Evolutionary conservation across 1,284 basidiomycete genomes (phyloP).

Genomic region (Moniliophthora roreri): DNA sequence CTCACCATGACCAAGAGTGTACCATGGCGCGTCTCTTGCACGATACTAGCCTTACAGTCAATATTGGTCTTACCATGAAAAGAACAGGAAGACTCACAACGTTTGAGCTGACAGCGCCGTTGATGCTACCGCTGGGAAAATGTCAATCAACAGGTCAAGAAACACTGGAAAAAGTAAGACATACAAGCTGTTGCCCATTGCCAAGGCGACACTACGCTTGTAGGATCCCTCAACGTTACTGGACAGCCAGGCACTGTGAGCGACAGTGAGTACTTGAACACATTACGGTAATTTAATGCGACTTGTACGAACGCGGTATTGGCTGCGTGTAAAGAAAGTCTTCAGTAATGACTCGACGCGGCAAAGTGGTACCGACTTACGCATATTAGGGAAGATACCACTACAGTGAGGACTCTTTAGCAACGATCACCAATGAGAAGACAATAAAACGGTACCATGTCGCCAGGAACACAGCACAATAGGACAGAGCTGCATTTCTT

Average conservation of each 20-base stretch:
- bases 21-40: slow-evolving; percentile 66
- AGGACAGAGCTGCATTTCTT: slow-evolving; percentile 61
- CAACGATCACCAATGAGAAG: neutral
- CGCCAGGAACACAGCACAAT: slow-evolving; percentile 71
- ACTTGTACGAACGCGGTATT: slow-evolving; percentile 51
- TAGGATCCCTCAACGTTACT: slow-evolving; percentile 77
- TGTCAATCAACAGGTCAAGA: too few species aligned
- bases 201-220: slow-evolving; percentile 73
- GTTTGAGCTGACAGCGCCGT: slow-evolving; percentile 71
- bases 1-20: slow-evolving; percentile 62
- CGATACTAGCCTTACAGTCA: slow-evolving; percentile 48
- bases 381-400: slow-evolving; percentile 72
- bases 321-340: slow-evolving; percentile 36
- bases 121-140: slow-evolving; percentile 61
- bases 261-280: neutral
- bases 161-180: too few species aligned
- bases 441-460: slow-evolving; percentile 40
- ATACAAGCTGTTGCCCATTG: slow-evolving; percentile 66
- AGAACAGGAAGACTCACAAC: slow-evolving; percentile 45
- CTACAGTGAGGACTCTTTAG: slow-evolving; percentile 32
- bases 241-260: slow-evolving; percentile 61
- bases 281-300: too few species aligned
- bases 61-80: slow-evolving; percentile 4
- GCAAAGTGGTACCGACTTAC: slow-evolving; percentile 36
- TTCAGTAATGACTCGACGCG: neutral